These are phyloP conservation scores for Neospora caninum DNA, from an alignment of 169 alveolate genomes.

Conservation along the genomic window DNA sequence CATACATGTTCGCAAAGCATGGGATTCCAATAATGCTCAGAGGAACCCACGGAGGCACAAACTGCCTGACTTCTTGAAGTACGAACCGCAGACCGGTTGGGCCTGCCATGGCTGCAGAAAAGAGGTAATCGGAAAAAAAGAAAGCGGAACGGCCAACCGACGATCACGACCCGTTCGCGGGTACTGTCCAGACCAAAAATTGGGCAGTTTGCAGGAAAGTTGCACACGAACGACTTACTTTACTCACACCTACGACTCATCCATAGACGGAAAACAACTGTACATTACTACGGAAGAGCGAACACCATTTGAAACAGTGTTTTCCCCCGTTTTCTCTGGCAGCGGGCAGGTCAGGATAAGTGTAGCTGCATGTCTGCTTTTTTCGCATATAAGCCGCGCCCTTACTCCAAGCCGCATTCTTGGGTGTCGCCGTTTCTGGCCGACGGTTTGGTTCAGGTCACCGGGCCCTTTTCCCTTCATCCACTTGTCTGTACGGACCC, in stretches of 20 bases:
- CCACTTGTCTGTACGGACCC: not conserved
- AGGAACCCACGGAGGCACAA: conserved; percentile 32
- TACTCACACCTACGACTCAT: not conserved
- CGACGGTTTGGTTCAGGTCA: not conserved
- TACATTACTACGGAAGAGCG: too few relatives aligned
- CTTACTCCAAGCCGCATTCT: not conserved
- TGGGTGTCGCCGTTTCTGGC: not conserved
- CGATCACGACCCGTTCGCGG: not conserved
- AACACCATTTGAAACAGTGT: too few relatives aligned
- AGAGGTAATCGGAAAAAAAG: not conserved
- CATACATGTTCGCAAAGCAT: not conserved
- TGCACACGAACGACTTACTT: too few relatives aligned
- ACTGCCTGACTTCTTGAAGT: conserved; percentile 11
- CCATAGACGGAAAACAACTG: not conserved
- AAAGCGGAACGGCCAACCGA: not conserved
- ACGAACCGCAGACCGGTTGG: conserved; percentile 16
- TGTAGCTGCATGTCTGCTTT: not conserved
- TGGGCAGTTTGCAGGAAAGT: not conserved
- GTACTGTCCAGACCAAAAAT: not conserved
- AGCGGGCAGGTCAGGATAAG: not conserved
- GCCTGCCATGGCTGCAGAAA: not conserved
- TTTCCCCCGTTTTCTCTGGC: too few relatives aligned
- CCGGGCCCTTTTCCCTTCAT: not conserved
- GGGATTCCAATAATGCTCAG: conserved; percentile 22
- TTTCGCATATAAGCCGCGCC: not conserved